phyloP scores from a whole-genome alignment of 208 protist genomes.

The Leptomonas seymouri region DNA sequence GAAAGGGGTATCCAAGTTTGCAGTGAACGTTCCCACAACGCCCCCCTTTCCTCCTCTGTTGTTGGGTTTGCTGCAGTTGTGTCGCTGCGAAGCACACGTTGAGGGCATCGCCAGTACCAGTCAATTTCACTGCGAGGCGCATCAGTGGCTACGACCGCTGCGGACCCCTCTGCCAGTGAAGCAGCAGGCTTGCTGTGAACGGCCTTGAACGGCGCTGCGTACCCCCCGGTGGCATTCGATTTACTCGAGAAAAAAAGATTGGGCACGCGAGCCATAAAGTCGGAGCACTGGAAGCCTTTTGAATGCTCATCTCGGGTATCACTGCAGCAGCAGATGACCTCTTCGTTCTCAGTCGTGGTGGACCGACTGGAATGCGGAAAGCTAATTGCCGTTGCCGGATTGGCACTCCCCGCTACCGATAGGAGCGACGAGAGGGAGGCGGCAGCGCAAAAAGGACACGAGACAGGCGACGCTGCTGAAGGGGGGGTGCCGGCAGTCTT shows the following conservation, averaged over 20 bases:
- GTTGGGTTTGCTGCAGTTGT: not conserved
- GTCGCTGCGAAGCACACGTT: not conserved
- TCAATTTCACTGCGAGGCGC: not conserved
- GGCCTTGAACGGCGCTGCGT: too few species aligned
- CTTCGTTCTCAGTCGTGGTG: not conserved
- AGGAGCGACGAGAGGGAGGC: not conserved
- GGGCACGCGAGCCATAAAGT: slow-evolving; percentile 30
- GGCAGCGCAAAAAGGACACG: not conserved
- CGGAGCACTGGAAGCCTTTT: slow-evolving; percentile 6
- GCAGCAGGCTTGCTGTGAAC: not conserved
- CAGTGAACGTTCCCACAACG: not conserved
- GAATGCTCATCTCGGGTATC: not conserved
- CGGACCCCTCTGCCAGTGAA: not conserved
- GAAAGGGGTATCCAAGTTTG: slow-evolving; percentile 24
- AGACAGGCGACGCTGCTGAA: not conserved
- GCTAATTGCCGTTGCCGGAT: not conserved
- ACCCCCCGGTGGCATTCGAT: not conserved
- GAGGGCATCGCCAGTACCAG: slow-evolving; percentile 32
- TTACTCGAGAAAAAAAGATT: not conserved
- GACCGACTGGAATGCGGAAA: not conserved
- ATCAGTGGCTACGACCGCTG: not conserved
- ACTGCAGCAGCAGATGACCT: not conserved
- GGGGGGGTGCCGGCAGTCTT: not conserved
- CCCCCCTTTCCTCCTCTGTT: not conserved
- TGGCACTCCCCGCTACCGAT: not conserved